Evolutionary conservation across 1,139 yeast species (phyloP), one percentile per base, ranked within the genome.

Genomic region (Blastobotrys aristatus): DNA sequence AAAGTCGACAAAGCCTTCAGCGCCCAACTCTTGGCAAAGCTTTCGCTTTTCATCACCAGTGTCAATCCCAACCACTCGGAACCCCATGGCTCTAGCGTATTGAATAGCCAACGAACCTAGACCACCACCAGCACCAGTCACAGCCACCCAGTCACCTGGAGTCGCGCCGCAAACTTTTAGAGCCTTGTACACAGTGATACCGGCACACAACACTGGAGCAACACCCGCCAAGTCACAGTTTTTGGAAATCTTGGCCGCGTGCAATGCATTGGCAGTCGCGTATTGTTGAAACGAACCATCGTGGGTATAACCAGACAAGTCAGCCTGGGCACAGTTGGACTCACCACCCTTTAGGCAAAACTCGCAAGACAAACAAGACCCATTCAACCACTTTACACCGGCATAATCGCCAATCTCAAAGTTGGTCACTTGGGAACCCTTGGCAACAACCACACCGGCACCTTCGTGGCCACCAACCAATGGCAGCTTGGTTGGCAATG

Each of bases 61-160:
- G 60, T 85, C 94, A 58, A 85, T 82, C 59, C 80, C 92, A 48
- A 84, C 53, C 50, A 83, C 89, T 65, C 90, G 76, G 68, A 72
- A 75, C 58, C 94, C 94, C 87, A 85, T 81, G 52, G 89, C 90
- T 66, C 73, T 77, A 53, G 90, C 94, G 70, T 82, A 84, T 69
- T 84, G 92, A 59, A 85, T 74, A 51, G 90, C 92, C 53, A 84
- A 71, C 44, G 89, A 77, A 53, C 95, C 95, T 61, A 85, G 76
- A 60, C 94, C 95, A 68, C 95, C 90, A 63, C 82, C 88, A 49
- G 90, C 90, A 69, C 95, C 94, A 53, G 87, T 79, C 59, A 84
- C 73, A 57, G 84, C 83, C 51, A 84, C 87, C 87, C 88, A 83
- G 61, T 84, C 79, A 62, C 92, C 94, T 45, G 90, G 79, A 46